Percentiles rank a stretch among this genome's conserved stretches.
phyloP scores from a whole-genome alignment of 1,284 basidiomycete species.

The Rhodotorula glutinis region DNA sequence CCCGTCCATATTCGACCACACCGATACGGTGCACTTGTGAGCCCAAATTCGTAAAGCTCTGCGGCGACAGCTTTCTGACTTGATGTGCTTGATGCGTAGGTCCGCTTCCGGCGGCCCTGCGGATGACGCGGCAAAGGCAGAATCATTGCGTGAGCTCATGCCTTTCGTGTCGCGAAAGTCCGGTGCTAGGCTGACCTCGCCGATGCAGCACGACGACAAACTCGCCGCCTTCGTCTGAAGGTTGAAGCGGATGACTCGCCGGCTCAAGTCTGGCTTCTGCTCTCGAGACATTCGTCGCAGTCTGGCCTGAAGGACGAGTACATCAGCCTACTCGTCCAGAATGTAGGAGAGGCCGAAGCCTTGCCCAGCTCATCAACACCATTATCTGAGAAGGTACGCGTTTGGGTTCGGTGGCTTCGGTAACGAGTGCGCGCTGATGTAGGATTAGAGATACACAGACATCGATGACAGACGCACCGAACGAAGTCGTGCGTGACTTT shows the following conservation, averaged over 20 bases:
- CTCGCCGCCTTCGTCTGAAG: slow-evolving; percentile 9
- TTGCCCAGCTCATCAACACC: fast-evolving
- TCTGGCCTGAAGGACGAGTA: slow-evolving; percentile 62
- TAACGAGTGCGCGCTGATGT: not conserved
- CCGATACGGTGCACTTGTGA: slow-evolving; percentile 57
- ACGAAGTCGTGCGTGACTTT: slow-evolving; percentile 9
- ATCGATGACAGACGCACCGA: slow-evolving; percentile 16
- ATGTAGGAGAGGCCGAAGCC: not conserved
- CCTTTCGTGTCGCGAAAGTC: too few species aligned
- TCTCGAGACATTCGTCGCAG: slow-evolving; percentile 69
- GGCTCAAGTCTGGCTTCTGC: slow-evolving; percentile 67
- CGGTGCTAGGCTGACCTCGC: not conserved
- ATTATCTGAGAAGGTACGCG: not conserved
- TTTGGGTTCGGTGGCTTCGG: too few species aligned
- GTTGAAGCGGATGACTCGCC: slow-evolving; percentile 2
- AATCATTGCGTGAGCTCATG: too few species aligned
- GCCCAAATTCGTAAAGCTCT: not conserved
- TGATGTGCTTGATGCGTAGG: slow-evolving; percentile 47
- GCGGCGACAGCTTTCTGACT: not conserved
- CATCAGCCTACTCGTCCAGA: slow-evolving; percentile 57
- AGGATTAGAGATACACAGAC: slow-evolving; percentile 1
- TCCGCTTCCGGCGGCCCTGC: slow-evolving; percentile 35
- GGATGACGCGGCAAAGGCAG: too few species aligned
- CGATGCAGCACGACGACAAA: slow-evolving; percentile 1
- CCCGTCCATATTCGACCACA: slow-evolving; percentile 60